Base-by-base conservation (phyloP, 2,329 filamentous ascomycete species). In the Colletotrichum tropicicola region DNA sequence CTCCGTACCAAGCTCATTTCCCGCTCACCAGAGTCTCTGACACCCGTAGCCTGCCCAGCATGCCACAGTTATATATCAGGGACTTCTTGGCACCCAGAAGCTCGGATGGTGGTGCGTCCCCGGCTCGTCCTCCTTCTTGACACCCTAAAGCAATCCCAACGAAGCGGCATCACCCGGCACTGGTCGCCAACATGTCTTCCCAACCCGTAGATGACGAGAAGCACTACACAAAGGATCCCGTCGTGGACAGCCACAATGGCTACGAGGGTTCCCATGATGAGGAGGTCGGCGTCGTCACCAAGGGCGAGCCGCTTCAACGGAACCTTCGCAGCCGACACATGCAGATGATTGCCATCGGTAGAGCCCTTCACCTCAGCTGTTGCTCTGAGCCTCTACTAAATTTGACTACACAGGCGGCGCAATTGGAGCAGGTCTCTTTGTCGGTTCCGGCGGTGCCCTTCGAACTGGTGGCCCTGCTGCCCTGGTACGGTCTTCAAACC, bases 341-440 rank as follows among this genome's bases (percentile, higher is more conserved):
- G 69, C 84, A 89, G 76, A 88, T 88, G 86, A 88, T 88, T 74
- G 84, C 85, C 70, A 87, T 88, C 59, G 85, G 86, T 72, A 57
- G 19, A n/a, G 52, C 23, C 28, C 7, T n/a, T 21, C 27, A 32
- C 17, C 12, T 35, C 10, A 35, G 32, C 32, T 13, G 32, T n/a
- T n/a, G n/a, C n/a, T n/a, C n/a, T n/a, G n/a, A n/a, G n/a, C n/a
- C 10, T 7, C 39, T 43, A 13, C 56, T 87, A 88, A 73, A 78
- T 89, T 64, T 84, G 85, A 68, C 88, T 88, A 84, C 81, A 87
- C 62, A 87, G 85, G 86, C 53, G 86, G 86, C 65, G 86, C 85
- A n/a, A 89, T 89, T 59, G 86, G 86, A 74, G 86, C 86, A 72
- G 86, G 86, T 78, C 87, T 89, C 78, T 89, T 89, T 74, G 86